phyloP scores from a whole-genome alignment of 345 rosid species.

The Boechera stricta region DNA sequence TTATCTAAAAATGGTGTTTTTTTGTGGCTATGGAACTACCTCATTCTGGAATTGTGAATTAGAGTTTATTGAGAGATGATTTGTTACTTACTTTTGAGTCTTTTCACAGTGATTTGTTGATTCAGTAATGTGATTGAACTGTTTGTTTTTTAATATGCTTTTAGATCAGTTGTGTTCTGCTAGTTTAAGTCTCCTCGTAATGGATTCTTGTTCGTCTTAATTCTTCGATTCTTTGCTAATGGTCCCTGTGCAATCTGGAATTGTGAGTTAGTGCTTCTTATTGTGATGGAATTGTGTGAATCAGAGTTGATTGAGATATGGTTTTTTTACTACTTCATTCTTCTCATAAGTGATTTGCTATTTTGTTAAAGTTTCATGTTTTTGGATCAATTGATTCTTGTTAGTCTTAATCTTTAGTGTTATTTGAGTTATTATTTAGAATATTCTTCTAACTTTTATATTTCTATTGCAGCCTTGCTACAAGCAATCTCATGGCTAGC shows the following conservation, averaged over 20 bases:
- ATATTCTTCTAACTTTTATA: not conserved
- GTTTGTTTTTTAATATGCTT: no score
- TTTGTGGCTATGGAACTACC: no score
- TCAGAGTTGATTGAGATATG: not conserved
- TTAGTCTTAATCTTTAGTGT: not conserved
- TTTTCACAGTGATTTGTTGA: no score
- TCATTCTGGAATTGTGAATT: no score
- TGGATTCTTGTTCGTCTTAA: not conserved
- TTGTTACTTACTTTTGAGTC: no score
- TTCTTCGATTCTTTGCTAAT: not conserved
- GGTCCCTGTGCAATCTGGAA: not conserved
- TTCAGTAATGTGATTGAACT: no score
- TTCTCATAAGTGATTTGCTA: no score
- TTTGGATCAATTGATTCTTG: not conserved
- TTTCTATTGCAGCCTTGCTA: constrained; percentile 64
- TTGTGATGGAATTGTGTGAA: not conserved
- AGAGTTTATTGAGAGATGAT: no score
- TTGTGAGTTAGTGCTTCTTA: not conserved
- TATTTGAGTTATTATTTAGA: not conserved
- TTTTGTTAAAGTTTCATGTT: not conserved
- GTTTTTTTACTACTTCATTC: no score
- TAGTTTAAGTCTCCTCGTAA: no score
- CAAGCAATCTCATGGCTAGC: constrained; percentile 90
- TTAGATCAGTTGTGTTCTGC: no score
- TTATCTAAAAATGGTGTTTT: no score